Percentiles rank a stretch among this genome's conserved stretches.
Conservation (phyloP, 2,329 filamentous ascomycete genomes). For the Cercospora berteroae region DNA sequence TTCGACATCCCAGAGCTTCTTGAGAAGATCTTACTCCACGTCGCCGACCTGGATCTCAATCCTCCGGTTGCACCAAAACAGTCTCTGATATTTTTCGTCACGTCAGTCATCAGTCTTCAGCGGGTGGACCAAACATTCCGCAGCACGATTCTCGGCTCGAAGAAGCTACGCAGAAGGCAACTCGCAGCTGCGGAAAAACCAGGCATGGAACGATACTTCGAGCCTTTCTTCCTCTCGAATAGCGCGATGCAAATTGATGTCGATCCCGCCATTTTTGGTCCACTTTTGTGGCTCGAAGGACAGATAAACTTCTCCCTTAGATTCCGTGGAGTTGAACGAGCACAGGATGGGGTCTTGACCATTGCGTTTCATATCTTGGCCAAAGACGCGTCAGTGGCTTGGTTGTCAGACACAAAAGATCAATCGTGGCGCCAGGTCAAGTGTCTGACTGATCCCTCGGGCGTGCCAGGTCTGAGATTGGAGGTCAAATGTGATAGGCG, state of each 20-base stretch:
- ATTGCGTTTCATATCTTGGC: not conserved
- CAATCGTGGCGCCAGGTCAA: not conserved
- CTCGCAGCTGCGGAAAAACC: not conserved
- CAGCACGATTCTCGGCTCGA: not conserved
- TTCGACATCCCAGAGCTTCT: not conserved
- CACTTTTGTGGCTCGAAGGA: not conserved
- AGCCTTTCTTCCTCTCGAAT: not conserved
- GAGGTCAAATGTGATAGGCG: not conserved
- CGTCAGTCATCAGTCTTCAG: not conserved
- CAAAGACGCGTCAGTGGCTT: not conserved
- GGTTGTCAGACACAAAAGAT: not conserved
- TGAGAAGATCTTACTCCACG: not conserved
- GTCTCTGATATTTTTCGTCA: not conserved
- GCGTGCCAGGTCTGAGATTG: not conserved
- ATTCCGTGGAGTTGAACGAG: not conserved
- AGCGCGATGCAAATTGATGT: not conserved
- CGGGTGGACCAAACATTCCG: not conserved
- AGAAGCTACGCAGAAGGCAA: not conserved
- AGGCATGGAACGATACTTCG: not conserved
- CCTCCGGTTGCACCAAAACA: accelerated
- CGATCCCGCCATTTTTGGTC: not conserved
- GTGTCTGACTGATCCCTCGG: not conserved
- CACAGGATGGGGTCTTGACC: not conserved
- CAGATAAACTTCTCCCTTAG: not conserved
- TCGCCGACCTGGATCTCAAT: not conserved